These are phyloP conservation scores for Penicillium odoratum DNA, from an alignment of 495 filamentous ascomycete genomes.

Conservation along the genomic window DNA sequence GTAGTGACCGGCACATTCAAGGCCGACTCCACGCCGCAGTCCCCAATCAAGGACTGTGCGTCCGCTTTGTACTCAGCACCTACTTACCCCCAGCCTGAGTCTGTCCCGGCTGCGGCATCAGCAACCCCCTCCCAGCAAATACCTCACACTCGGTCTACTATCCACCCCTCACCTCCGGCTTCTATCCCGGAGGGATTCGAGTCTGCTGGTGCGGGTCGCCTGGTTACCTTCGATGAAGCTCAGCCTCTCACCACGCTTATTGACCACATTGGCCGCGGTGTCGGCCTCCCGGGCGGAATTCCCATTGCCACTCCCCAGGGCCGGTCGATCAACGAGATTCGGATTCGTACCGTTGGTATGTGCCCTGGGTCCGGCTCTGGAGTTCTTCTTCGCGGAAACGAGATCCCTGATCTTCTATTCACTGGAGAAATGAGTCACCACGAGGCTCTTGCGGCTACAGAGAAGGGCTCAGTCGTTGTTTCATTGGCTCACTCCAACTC, in stretches of 20 bases:
- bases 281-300: slow-evolving; percentile 66
- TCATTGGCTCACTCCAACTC: slow-evolving; percentile 90
- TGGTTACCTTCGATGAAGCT: slow-evolving; percentile 60
- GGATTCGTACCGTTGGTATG: slow-evolving; percentile 61
- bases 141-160: slow-evolving; percentile 52
- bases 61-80: slow-evolving; percentile 43
- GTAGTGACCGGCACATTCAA: slow-evolving; percentile 62
- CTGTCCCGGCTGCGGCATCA: slow-evolving; percentile 20
- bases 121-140: slow-evolving; percentile 40
- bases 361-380: slow-evolving; percentile 84
- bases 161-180: slow-evolving; percentile 46
- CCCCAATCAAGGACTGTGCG: slow-evolving; percentile 17
- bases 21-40: slow-evolving; percentile 9
- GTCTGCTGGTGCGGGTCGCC: slow-evolving; percentile 74
- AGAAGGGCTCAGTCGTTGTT: slow-evolving; percentile 83
- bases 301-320: slow-evolving; percentile 68
- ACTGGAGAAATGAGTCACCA: slow-evolving; percentile 95
- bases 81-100: slow-evolving; percentile 37
- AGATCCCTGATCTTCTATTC: slow-evolving; percentile 72
- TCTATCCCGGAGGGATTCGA: slow-evolving; percentile 56
- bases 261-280: slow-evolving; percentile 56
- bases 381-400: slow-evolving; percentile 62
- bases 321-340: slow-evolving; percentile 49
- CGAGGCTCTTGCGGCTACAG: slow-evolving; percentile 79
- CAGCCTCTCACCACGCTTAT: slow-evolving; percentile 62